phyloP scores from a whole-genome alignment of 345 rosid genomes.

The Murraya koenigii region DNA sequence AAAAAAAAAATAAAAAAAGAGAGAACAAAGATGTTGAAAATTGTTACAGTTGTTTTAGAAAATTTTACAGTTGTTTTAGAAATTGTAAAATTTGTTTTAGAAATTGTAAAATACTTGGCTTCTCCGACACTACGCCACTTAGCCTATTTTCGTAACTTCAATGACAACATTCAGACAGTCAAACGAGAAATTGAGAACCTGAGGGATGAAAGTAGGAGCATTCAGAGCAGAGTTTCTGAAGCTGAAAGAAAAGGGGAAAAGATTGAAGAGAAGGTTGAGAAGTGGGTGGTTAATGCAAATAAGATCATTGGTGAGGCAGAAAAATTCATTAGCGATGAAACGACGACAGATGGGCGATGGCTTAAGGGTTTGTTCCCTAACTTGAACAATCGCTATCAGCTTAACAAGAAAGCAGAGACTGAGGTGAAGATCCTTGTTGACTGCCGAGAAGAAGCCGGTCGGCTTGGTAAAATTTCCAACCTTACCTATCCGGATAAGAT shows the following conservation, averaged over 20 bases:
- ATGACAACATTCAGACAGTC: not conserved
- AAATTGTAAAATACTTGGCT: not conserved
- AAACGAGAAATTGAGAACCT: not conserved
- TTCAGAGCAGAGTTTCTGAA: not conserved
- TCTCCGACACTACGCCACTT: not conserved
- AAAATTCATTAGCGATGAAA: not conserved
- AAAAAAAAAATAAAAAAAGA: too few relatives aligned
- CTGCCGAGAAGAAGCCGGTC: not conserved
- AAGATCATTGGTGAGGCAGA: not conserved
- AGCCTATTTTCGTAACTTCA: not conserved
- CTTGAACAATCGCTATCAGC: not conserved
- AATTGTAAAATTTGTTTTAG: not conserved
- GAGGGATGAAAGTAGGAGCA: not conserved
- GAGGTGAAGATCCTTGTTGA: not conserved
- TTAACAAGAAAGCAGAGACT: too few relatives aligned
- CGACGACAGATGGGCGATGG: not conserved
- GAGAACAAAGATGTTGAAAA: too few relatives aligned
- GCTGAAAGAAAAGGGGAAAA: not conserved
- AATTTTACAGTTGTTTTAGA: not conserved
- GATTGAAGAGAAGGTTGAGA: too few relatives aligned
- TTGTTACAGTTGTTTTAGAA: not conserved
- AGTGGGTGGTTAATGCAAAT: too few relatives aligned
- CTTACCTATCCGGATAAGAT: not conserved
- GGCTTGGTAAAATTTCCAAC: not conserved
- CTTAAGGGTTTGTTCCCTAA: constrained; percentile 12